A percentile compares a stretch with the other conserved stretches of the same genome.
Evolutionary conservation across 805 yeast species (phyloP).

Genomic region (Candida maesae): DNA sequence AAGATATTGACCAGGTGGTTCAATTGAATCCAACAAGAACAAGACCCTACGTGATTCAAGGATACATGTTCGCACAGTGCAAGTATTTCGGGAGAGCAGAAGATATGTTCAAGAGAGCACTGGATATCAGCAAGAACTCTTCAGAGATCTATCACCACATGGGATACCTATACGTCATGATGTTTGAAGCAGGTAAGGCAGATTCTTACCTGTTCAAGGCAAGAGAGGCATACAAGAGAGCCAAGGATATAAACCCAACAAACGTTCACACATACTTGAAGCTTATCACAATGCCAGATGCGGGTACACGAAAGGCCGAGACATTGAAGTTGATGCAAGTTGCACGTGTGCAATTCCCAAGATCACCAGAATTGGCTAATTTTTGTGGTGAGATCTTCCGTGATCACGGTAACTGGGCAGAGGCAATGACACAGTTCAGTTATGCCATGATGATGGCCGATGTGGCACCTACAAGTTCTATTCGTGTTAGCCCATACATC

Average conservation of each 20-base stretch:
- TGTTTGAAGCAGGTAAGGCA: not conserved
- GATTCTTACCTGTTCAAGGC: not conserved
- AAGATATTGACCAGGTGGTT: slow-evolving; percentile 60
- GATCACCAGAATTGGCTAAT: not conserved
- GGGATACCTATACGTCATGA: not conserved
- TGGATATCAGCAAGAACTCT: not conserved
- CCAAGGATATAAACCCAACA: not conserved
- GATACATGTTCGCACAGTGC: not conserved
- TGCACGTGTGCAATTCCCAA: not conserved
- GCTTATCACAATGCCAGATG: not conserved
- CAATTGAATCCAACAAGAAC: slow-evolving; percentile 44
- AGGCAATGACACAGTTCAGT: not conserved
- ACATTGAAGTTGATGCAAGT: not conserved
- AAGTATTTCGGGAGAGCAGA: not conserved
- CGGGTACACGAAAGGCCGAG: not conserved
- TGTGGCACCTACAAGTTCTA: not conserved
- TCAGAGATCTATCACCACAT: not conserved
- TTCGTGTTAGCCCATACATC: not conserved
- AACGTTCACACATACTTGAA: not conserved
- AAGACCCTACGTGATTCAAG: not conserved
- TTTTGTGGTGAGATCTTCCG: not conserved
- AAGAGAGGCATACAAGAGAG: not conserved
- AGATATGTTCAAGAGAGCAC: not conserved
- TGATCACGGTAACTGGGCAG: not conserved
- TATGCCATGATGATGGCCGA: not conserved